Conservation (phyloP, 768 basidiomycete species). For the Hypsizygus marmoreus region DNA sequence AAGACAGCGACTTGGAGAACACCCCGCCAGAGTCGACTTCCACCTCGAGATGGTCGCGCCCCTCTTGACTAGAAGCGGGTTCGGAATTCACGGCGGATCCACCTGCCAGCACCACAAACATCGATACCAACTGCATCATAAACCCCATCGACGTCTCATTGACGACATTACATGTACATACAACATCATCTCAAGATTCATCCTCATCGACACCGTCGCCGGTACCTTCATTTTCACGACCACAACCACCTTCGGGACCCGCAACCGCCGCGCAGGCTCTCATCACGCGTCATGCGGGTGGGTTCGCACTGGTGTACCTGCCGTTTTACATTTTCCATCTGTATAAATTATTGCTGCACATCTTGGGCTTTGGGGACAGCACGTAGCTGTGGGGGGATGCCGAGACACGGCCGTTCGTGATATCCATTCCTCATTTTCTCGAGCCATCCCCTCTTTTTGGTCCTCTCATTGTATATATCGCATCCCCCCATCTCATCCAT, state of each 20-base stretch:
- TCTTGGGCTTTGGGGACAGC: slow-evolving; percentile 13
- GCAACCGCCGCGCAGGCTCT: slow-evolving; percentile 17
- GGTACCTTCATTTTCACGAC: slow-evolving; percentile 6
- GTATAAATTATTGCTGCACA: slow-evolving; percentile 26
- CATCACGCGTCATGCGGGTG: slow-evolving; percentile 17
- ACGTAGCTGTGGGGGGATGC: no score
- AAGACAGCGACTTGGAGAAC: slow-evolving; percentile 46
- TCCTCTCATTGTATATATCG: slow-evolving; percentile 8
- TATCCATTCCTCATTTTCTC: background rate
- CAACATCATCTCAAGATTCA: slow-evolving; percentile 9
- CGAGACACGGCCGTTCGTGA: no score
- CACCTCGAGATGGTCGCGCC: slow-evolving; percentile 21
- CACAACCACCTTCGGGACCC: slow-evolving; percentile 15
- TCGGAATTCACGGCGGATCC: slow-evolving; percentile 1
- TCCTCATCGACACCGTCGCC: slow-evolving; percentile 6
- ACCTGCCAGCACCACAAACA: slow-evolving; percentile 1
- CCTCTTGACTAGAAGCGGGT: slow-evolving; percentile 23
- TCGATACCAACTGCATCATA: slow-evolving; percentile 18
- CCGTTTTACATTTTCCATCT: slow-evolving; percentile 25
- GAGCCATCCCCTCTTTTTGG: background rate
- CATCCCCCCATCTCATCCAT: slow-evolving; percentile 2
- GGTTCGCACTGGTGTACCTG: slow-evolving; percentile 22
- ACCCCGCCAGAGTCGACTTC: slow-evolving; percentile 24
- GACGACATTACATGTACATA: slow-evolving; percentile 10
- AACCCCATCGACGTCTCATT: slow-evolving; percentile 8